These are phyloP conservation scores for Naematelia encephala DNA, from an alignment of 768 basidiomycete genomes.

Conservation along the genomic window DNA sequence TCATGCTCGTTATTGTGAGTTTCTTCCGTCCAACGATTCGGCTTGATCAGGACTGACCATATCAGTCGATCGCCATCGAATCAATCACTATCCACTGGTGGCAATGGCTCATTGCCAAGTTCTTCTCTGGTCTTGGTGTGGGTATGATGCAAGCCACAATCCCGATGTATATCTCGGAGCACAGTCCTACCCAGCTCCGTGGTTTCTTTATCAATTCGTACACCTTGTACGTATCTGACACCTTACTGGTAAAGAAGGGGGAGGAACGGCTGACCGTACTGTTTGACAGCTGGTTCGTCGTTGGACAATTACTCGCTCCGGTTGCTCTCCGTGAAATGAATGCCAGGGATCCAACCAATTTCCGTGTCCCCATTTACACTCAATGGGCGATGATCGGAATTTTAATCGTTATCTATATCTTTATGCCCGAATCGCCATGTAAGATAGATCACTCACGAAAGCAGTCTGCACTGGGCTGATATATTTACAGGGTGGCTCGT, in stretches of 20 bases:
- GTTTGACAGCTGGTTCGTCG: conserved; percentile 22
- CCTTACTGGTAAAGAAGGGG: neutral
- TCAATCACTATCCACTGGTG: conserved; percentile 17
- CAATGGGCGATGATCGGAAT: conserved; percentile 23
- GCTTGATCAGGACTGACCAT: neutral
- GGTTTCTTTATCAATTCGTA: conserved; percentile 33
- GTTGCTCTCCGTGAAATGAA: conserved; percentile 19
- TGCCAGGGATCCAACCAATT: conserved; percentile 16
- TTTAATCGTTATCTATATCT: conserved; percentile 10
- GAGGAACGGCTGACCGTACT: conserved; percentile 7
- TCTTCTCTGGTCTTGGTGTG: conserved; percentile 28
- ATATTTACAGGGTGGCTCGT: conserved; percentile 27
- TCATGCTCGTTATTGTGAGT: conserved; percentile 23
- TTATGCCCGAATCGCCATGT: conserved; percentile 24
- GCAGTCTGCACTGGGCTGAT: conserved; percentile 1
- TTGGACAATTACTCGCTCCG: conserved; percentile 32
- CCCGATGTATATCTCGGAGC: conserved; percentile 30
- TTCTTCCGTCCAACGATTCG: no score
- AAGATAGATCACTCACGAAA: neutral
- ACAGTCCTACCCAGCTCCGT: conserved; percentile 19
- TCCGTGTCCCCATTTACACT: conserved; percentile 25
- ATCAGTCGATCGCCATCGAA: conserved; percentile 20
- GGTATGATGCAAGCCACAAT: conserved; percentile 29
- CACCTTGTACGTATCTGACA: conserved; percentile 15
- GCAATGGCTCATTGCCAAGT: conserved; percentile 27